Conservation (phyloP, 2,329 filamentous ascomycete genomes). For the Trichoderma atroviride region DNA sequence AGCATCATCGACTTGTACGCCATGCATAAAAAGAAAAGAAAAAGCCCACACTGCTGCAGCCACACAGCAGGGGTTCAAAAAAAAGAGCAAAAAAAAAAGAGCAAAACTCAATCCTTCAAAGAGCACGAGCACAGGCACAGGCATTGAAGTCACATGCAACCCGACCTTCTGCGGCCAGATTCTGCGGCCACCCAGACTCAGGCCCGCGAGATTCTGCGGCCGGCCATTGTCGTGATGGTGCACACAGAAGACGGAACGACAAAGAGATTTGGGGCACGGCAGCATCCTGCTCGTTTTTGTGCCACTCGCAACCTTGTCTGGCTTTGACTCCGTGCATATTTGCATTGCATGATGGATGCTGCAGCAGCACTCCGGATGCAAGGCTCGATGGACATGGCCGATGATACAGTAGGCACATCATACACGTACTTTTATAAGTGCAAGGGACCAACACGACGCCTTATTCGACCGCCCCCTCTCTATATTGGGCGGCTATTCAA, state of each 20-base stretch:
- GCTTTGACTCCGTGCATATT: not conserved
- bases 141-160: slow-evolving; percentile 15
- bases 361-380: not conserved
- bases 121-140: not conserved
- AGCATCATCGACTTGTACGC: not conserved
- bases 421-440: not conserved
- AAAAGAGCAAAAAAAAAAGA: no score
- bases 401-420: no score
- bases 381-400: no score
- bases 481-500: not conserved
- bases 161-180: slow-evolving; percentile 6
- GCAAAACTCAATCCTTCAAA: not conserved
- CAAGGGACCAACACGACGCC: not conserved
- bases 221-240: not conserved
- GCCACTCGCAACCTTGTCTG: not conserved
- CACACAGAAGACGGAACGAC: not conserved
- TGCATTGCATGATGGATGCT: not conserved
- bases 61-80: not conserved
- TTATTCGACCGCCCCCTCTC: not conserved
- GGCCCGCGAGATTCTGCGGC: slow-evolving; percentile 6
- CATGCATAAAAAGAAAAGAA: not conserved
- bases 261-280: not conserved
- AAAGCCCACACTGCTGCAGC: not conserved
- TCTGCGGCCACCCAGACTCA: slow-evolving; percentile 8
- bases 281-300: not conserved